These are phyloP conservation scores for Serendipita sp. DNA, from an alignment of 768 basidiomycete species.

Conservation along the genomic window DNA sequence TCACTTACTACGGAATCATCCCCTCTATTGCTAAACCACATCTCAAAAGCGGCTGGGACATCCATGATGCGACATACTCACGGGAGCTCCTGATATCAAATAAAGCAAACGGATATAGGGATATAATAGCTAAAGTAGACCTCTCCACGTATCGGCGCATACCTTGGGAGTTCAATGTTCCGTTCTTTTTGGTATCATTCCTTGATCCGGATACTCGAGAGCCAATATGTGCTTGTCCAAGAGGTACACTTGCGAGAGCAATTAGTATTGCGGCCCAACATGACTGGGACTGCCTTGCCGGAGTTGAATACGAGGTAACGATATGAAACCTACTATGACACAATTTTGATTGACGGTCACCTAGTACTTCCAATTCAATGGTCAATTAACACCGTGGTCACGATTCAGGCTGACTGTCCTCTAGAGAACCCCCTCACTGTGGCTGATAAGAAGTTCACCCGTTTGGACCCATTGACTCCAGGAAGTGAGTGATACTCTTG, in stretches of 20 bases:
- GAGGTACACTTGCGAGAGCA: constrained; percentile 55
- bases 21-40: constrained; percentile 4
- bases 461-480: constrained; percentile 67
- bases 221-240: constrained; percentile 69
- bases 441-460: constrained; percentile 60
- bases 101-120: constrained; percentile 79
- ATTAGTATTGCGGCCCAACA: constrained; percentile 31
- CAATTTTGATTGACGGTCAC: neutral
- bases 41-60: constrained; percentile 63
- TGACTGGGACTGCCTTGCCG: constrained; percentile 58
- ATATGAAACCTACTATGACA: neutral
- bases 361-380: constrained; percentile 85
- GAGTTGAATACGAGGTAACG: constrained; percentile 82
- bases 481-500: constrained; percentile 53
- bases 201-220: constrained; percentile 69
- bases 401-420: too few relatives aligned
- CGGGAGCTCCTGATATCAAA: constrained; percentile 84
- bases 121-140: constrained; percentile 76
- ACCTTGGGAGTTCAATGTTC: constrained; percentile 80
- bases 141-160: constrained; percentile 75
- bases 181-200: constrained; percentile 89
- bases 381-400: constrained; percentile 21
- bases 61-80: constrained; percentile 75
- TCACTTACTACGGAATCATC: neutral
- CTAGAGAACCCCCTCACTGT: constrained; percentile 66